Evolutionary conservation across 768 basidiomycete species (phyloP), one percentile per base, ranked within the genome.

Genomic region (Mycena haematopus): DNA sequence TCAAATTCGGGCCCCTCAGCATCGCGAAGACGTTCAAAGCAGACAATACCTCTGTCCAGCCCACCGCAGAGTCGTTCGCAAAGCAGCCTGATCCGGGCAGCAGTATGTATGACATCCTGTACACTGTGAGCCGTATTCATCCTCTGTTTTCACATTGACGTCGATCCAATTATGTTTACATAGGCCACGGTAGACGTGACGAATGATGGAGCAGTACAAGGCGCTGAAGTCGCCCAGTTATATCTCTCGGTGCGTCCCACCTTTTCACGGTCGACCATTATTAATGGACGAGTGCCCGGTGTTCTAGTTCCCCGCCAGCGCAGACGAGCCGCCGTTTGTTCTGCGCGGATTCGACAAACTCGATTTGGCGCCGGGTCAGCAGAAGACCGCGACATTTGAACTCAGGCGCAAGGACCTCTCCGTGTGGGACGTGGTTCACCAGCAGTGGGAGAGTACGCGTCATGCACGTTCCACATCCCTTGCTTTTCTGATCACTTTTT

Each of bases 281-380:
- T 8, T 22, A 21, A 56, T 27, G 22, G 8, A 9, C 38, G 31
- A 51, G 11, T 46, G 25, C 19, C 11, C 15, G 11, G 6, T 11
- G 31, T 6, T 42, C 5, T 33, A 60, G 60, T 62, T 62, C 25
- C 60, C 60, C 31, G 22, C 50, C n/a, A 62, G 49, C 40, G 55
- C 51, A 51, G 19, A 52, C 31, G 49, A 62, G 14, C 60, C 60
- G 38, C 54, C 40, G 10, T 35, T 35, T 13, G 31, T 56, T n/a
- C 55, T 62, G 38, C 60, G 60, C 24, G 60, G 60, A 6, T 62
- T 56, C 42, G 60, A 62, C 54, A 62, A 62, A 31, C 54, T 62
- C 13, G 54, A 56, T 62, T 31, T 62, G 2, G 47, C 40, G 17
- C 60, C 60, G 24, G 60, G 60, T 0, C n/a, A 62, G 50, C 21